Evolutionary conservation across 1,284 basidiomycete genomes (phyloP), one percentile per base, ranked within the genome.

Genomic region (Microbotryum intermedium): DNA sequence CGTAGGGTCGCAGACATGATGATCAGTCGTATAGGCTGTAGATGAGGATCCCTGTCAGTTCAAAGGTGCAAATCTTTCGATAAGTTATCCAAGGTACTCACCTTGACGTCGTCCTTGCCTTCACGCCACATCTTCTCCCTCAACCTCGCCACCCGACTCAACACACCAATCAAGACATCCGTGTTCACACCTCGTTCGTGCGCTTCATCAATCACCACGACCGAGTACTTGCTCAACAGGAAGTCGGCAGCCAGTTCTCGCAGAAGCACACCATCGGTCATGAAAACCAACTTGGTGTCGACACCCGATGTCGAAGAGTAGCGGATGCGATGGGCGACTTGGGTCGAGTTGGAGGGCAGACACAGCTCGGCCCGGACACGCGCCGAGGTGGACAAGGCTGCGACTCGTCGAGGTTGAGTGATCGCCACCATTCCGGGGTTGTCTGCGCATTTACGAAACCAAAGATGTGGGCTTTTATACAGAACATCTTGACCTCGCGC

Each of bases 1-100:
- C 93, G 88, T 7, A 98, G 82, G 0, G 95, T 98, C 2, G 95
- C 95, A 46, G 94, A 98, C 95, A 99, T 98, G 77, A 99, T 95
- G 63, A 98, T 84, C 47, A 99, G 79, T 13, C 95, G 84, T 8
- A 99, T 77, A 11, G 94, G 94, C 81, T 89, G 69, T 39, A 16
- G 21, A n/a, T 2, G 6, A 16, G 16, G 21, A 25, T 0, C 6
- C 13, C 9, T 20, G 49, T 6, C 23, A 4, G 34, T 18, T 20
- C 8, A 20, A 39, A 9, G 26, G 26, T 4, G 1, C 4, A 46
- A 0, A 28, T 9, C 2, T 25, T n/a, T 18, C 28, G 20, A 20
- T 30, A 6, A 11, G 20, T 34, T n/a, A 18, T 23, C 16, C 7
- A 26, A 8, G 10, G 4, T 46, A 64, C 72, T 50, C 61, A 87